phyloP scores from a whole-genome alignment of 169 alveolate genomes.

The Eimeria acervulina region DNA sequence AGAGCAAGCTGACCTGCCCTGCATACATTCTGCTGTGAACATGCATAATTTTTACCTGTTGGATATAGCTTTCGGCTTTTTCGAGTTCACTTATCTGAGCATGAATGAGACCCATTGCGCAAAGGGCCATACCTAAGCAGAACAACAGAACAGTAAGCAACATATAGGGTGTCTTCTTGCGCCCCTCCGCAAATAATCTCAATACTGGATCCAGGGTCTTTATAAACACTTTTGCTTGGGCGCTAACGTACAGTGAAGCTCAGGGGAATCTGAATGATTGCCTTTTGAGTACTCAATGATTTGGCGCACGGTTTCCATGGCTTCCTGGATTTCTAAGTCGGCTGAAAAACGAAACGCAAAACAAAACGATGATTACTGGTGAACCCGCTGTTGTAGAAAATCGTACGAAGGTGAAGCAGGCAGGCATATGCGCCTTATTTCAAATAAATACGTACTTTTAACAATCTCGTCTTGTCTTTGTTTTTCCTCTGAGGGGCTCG shows the following conservation, averaged over 20 bases:
- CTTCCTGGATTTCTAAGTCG: conserved; percentile 65
- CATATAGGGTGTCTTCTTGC: neutral
- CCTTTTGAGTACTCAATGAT: neutral
- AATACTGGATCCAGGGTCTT: neutral
- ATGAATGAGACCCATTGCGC: conserved; percentile 45
- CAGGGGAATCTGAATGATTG: neutral
- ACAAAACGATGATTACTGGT: conserved; percentile 32
- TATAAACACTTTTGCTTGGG: neutral
- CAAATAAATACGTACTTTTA: neutral
- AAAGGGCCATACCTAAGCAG: conserved; percentile 49
- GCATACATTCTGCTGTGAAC: neutral
- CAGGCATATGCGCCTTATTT: too few species aligned
- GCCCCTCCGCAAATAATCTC: neutral
- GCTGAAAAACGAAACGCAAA: conserved; percentile 81
- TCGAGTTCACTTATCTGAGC: conserved; percentile 13
- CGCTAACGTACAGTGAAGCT: conserved; percentile 2
- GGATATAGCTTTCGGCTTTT: neutral
- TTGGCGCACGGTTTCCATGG: conserved; percentile 54
- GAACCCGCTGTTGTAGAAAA: neutral
- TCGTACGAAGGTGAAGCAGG: neutral
- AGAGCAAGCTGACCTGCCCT: neutral
- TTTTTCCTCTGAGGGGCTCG: neutral
- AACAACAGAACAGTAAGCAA: too few species aligned
- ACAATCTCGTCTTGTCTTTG: neutral
- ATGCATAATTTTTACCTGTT: neutral